These are phyloP conservation scores for Anthoceros angustus DNA, from an alignment of 225 moss, liverwort and hornwort species.

Conservation along the genomic window DNA sequence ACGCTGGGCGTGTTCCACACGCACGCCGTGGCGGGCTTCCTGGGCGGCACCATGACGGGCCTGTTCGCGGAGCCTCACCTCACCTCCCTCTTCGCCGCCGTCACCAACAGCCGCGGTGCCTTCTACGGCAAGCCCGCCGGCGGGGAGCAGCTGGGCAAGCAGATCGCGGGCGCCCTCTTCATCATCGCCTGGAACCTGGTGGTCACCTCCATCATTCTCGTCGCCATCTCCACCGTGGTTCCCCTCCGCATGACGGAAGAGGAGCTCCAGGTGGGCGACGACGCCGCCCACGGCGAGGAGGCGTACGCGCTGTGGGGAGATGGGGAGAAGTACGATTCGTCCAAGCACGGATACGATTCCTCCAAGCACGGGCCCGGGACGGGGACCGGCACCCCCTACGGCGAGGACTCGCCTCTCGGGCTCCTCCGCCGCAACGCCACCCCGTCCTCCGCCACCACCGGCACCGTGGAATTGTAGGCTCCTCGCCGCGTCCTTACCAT, in stretches of 20 bases:
- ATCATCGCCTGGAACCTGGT: not conserved
- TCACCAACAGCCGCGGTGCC: conserved; percentile 5
- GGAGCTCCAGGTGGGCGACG: not conserved
- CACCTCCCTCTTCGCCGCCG: not conserved
- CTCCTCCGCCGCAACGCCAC: no score
- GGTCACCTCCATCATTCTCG: not conserved
- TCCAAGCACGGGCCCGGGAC: no score
- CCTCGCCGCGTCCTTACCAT: no score
- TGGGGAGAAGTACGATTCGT: not conserved
- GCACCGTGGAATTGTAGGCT: no score
- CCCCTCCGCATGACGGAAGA: not conserved
- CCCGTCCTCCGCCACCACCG: no score
- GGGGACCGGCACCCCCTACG: no score
- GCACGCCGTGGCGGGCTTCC: not conserved
- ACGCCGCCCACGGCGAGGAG: conserved; percentile 1
- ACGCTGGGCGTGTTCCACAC: conserved; percentile 5
- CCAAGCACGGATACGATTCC: not conserved
- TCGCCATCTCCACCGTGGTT: not conserved
- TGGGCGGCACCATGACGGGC: not conserved
- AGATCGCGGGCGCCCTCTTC: not conserved
- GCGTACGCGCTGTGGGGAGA: conserved; percentile 1
- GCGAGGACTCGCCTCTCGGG: no score
- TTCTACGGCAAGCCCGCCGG: not conserved
- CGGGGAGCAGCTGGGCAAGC: conserved; percentile 4
- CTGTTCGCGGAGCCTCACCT: not conserved